Evolutionary conservation across 805 yeast species (phyloP), one percentile per base, ranked within the genome.

Genomic region (Tetrapisispora namnaoensis): DNA sequence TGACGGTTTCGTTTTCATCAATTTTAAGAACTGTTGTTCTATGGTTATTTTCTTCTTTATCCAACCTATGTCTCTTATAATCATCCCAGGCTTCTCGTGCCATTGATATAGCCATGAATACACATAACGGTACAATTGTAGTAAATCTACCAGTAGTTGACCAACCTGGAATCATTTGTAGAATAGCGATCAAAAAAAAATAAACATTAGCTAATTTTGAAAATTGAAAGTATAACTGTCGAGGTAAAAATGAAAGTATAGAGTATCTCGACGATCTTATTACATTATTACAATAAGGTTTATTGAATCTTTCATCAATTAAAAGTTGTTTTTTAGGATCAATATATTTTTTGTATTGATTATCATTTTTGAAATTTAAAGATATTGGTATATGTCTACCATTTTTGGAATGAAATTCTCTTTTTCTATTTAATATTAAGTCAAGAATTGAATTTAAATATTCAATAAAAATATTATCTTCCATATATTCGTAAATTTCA

Each of bases 141-240:
- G 98, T 93, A 62, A 80, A 88, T 13, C 89, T 84, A 51, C 98
- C 99, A 0, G 99, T 93, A 6, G 99, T 88, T 1, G 96, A 87
- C 97, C 96, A 93, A 2, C 89, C 79, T 0, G 99, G 98, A 44
- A 93, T 83, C 90, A 91, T 82, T 63, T 93, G 99, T 72, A 93
- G 71, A 52, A 93, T 84, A 2, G 98, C 90, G 17, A 93, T 93
- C 2, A 81, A 73, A 76, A 93, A 69, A 67, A 93, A 93, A 65
- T 93, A 91, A 52, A 90, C 73, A 62, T 93, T 93, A 28, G 99
- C 99, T 42, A 93, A 60, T 62, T 88, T 91, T 22, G 95, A 87
- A 60, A 93, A 91, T 66, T 93, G 99, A 3, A 93, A 95, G 53
- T 79, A 74, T 37, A 93, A 65, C 61, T 93, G 97, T 53, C 90